Evolutionary conservation across 805 yeast genomes (phyloP), one percentile per base, ranked within the genome.

Genomic region (Lipomyces anomalus): DNA sequence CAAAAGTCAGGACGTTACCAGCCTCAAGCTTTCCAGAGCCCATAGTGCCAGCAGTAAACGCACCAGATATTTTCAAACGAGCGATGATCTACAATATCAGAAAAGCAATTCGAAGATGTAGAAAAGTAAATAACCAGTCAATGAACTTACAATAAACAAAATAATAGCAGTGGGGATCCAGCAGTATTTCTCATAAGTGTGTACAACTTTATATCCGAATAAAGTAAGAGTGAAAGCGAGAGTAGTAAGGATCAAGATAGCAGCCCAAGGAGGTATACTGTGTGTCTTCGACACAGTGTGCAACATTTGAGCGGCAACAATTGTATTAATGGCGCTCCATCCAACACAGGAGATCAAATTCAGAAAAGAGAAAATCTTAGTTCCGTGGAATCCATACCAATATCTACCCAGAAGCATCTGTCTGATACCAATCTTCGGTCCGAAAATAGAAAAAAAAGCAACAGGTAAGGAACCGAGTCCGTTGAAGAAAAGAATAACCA

Each of bases 311-410:
- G 95, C 95, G 29, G 92, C 79, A 24, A 88, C 83, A 77, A 88
- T 84, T 51, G 84, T 85, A 67, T 89, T 89, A 38, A 87, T 90
- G 6, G 95, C 86, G 66, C 92, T 84, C 97, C 97, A 89, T 58
- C 97, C 96, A 45, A 87, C 78, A 75, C 95, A 85, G 23, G 95
- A 89, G 52, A 89, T 65, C 59, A 80, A 75, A 62, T 88, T 88
- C 62, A 89, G 71, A 38, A 82, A 64, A 6, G 94, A 81, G 60
- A 86, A 82, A 46, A 87, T 72, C 63, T 95, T 76, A 13, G n/a
- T 22, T 38, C 83, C 81, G 26, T 70, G 62, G 65, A 82, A 79
- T 52, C 97, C 97, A 52, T 80, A 73, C 57, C 87, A 73, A 66
- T 72, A 88, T 57, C 90, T 75, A 7, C 95, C 79, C 46, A 88